A percentile compares a stretch with the other conserved stretches of the same genome.
These are phyloP conservation scores for Saturnispora hagleri DNA, from an alignment of 805 yeast genomes.

Conservation along the genomic window DNA sequence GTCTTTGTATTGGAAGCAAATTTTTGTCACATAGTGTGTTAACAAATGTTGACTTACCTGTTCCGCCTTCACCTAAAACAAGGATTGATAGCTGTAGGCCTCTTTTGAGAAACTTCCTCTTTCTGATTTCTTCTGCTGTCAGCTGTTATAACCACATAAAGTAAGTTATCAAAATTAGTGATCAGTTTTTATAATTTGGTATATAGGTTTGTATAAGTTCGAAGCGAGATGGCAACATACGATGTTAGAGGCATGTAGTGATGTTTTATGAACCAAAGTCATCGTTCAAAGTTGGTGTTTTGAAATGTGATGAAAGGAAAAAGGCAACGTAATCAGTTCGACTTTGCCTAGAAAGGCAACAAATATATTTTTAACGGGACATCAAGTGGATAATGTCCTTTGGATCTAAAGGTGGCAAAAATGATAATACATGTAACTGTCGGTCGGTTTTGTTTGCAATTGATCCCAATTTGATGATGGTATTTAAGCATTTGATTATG, in stretches of 20 bases:
- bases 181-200: not conserved
- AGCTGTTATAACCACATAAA: conserved; percentile 9
- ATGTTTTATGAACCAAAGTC: not conserved
- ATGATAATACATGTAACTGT: conserved; percentile 19
- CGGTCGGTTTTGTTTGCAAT: conserved; percentile 16
- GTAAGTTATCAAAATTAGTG: not conserved
- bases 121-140: conserved; percentile 28
- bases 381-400: conserved; percentile 2
- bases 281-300: not conserved
- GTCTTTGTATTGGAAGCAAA: conserved; percentile 33
- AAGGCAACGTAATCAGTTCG: not conserved
- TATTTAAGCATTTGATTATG: conserved; percentile 20
- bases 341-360: not conserved
- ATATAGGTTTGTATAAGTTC: not conserved
- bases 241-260: not conserved
- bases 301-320: not conserved
- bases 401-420: conserved; percentile 13
- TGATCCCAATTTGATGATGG: conserved; percentile 15
- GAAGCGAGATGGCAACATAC: not conserved
- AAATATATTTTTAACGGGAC: not conserved
- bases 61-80: conserved; percentile 49
- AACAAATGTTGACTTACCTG: conserved; percentile 71
- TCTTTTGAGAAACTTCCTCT: conserved; percentile 40
- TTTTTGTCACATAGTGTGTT: conserved; percentile 64
- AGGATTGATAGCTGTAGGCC: conserved; percentile 41